These are phyloP conservation scores for Hura crepitans DNA, from an alignment of 441 rosid genomes.

Conservation along the genomic window DNA sequence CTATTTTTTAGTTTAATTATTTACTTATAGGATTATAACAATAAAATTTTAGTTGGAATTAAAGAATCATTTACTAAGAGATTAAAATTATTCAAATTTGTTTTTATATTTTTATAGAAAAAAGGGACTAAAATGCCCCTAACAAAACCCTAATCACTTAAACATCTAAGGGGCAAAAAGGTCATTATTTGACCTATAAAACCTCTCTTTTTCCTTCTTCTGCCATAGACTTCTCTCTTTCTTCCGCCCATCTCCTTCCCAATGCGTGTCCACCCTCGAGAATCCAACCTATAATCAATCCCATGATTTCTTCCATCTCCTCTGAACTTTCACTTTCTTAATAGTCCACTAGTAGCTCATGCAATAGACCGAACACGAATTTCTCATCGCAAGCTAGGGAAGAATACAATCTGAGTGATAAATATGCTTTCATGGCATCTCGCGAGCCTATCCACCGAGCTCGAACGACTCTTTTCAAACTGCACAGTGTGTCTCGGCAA, in stretches of 20 bases:
- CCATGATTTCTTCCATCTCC: slow-evolving; percentile 31
- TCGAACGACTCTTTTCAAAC: slow-evolving; percentile 72
- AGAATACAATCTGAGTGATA: slow-evolving; percentile 72
- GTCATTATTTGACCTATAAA: too few relatives aligned
- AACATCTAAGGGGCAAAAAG: too few relatives aligned
- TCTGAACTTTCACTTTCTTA: slow-evolving; percentile 11
- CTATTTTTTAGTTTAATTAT: too few relatives aligned
- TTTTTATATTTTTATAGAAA: too few relatives aligned
- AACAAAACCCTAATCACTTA: too few relatives aligned
- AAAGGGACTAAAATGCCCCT: too few relatives aligned
- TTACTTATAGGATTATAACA: too few relatives aligned
- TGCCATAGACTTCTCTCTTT: slow-evolving; percentile 38
- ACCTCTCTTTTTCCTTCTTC: too few relatives aligned
- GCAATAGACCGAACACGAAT: slow-evolving; percentile 85
- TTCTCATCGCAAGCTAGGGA: slow-evolving; percentile 65
- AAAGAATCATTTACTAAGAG: too few relatives aligned
- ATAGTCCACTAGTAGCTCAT: slow-evolving; percentile 47
- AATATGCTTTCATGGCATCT: slow-evolving; percentile 81
- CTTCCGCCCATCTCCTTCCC: slow-evolving; percentile 54
- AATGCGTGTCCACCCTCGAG: slow-evolving; percentile 75
- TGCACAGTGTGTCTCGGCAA: slow-evolving; percentile 59
- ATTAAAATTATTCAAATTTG: too few relatives aligned
- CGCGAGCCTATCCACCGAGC: slow-evolving; percentile 50
- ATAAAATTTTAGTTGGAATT: too few relatives aligned
- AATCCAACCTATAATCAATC: slow-evolving; percentile 68